Base-by-base conservation (phyloP, 306 rosid species). In the Urtica urens region DNA sequence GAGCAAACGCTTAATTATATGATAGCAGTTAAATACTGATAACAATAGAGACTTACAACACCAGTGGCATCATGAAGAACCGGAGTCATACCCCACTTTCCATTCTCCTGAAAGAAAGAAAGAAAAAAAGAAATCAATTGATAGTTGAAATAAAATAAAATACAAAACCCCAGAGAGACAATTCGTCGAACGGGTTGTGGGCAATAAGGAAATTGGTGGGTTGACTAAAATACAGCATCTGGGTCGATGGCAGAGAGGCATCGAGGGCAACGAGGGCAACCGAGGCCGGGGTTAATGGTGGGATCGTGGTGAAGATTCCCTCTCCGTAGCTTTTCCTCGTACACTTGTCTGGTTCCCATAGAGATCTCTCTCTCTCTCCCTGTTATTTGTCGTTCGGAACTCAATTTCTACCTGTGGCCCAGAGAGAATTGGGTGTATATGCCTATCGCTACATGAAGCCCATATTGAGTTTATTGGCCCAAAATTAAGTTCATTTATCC, bases 291-390 rank as follows among this genome's bases (percentile, higher is more conserved):
- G 57, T 84, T 81, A 39, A 84, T 67, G 51, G 97, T 90, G 25
- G 97, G 94, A 37, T 85, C 95, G 40, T 79, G 85, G 62, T 77
- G 69, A 22, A 84, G 77, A 69, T 81, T 81, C 4, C 92, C 94
- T 3, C 31, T 79, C 55, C 72, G 69, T 6, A 85, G 76, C 74
- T 77, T 90, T 77, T 85, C 76, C 71, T 81, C 94, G 39, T 90
- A 90, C 1, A 81, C 95, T 26, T 90, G 92, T 52, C 99, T 56
- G 2, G 94, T 81, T 30, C 95, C 94, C 95, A 90, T 88, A 0
- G 13, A 10, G 39, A 35, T 35, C 39, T 41, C 46, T 19, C 10
- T 14, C 14, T 17, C n/a, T 20, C 17, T 45, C 17, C 1, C 7
- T 5, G n/a, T 11, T 1, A 45, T 21, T 29, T 15, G 29, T 21